A percentile compares a stretch with the other conserved stretches of the same genome.
These are phyloP conservation scores for Pseudocercospora fijiensis DNA, from an alignment of 2,329 filamentous ascomycete genomes.

Conservation along the genomic window DNA sequence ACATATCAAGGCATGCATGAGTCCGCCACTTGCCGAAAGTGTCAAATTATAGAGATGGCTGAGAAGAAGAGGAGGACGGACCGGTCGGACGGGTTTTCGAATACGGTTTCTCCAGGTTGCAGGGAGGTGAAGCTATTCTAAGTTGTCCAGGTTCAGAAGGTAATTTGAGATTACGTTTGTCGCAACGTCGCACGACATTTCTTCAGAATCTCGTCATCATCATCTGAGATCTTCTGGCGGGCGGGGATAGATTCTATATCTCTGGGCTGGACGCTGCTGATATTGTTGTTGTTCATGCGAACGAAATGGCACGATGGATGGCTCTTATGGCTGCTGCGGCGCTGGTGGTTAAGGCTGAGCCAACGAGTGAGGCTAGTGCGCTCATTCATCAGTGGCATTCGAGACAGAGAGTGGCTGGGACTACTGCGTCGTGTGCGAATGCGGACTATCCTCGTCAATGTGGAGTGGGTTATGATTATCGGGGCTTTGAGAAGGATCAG, in stretches of 20 bases:
- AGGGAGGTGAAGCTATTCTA: background rate
- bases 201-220: no score
- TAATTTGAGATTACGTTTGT: background rate
- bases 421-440: background rate
- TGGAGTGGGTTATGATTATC: slow-evolving; percentile 21
- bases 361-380: background rate
- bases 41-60: background rate
- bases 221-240: background rate
- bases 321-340: background rate
- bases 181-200: background rate
- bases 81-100: background rate
- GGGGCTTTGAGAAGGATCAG: slow-evolving; percentile 19
- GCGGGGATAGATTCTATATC: background rate
- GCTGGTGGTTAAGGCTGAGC: no score
- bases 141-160: background rate
- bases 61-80: background rate
- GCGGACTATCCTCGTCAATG: slow-evolving; percentile 16
- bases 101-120: background rate
- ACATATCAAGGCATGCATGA: background rate
- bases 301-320: background rate
- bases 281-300: background rate
- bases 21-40: background rate
- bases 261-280: background rate
- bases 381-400: background rate
- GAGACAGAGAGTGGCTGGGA: background rate